These are phyloP conservation scores for Steccherinum ochraceum DNA, from an alignment of 768 basidiomycete genomes.

Conservation along the genomic window DNA sequence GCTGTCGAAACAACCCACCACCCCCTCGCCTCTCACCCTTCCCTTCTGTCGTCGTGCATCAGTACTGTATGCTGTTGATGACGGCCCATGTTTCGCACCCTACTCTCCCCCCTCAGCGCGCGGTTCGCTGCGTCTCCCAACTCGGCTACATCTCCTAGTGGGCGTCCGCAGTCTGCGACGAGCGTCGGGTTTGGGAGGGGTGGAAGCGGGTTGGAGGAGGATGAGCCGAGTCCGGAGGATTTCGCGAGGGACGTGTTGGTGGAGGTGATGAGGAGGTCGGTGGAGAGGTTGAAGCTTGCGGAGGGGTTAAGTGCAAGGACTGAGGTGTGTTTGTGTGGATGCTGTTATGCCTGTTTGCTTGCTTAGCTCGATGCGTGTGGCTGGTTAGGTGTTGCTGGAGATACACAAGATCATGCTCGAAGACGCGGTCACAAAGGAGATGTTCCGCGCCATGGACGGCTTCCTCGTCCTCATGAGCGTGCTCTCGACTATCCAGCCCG, in stretches of 20 bases:
- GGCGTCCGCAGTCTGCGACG: background rate
- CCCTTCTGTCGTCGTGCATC: no score
- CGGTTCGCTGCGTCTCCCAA: constrained; percentile 11
- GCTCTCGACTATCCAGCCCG: constrained; percentile 49
- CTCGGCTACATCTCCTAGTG: background rate
- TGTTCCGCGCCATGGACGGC: constrained; percentile 78
- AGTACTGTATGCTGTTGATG: no score
- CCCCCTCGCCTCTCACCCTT: no score
- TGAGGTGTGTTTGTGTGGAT: constrained; percentile 38
- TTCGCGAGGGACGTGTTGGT: constrained; percentile 69
- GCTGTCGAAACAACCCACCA: no score
- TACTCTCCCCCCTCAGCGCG: constrained; percentile 12
- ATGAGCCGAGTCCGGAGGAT: constrained; percentile 51
- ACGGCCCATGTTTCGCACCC: constrained; percentile 12
- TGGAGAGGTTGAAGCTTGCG: constrained; percentile 63
- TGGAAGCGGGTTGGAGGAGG: constrained; percentile 23
- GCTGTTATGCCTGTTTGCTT: background rate
- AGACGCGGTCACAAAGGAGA: constrained; percentile 59
- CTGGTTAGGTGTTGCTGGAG: constrained; percentile 51
- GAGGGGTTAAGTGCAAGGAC: constrained; percentile 39
- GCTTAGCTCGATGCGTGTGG: background rate
- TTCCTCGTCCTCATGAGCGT: constrained; percentile 71
- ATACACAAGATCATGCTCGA: constrained; percentile 64
- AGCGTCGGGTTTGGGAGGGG: background rate
- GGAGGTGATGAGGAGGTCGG: constrained; percentile 60